A percentile compares a stretch with the other conserved stretches of the same genome.
Conservation (phyloP, 176 grass and related monocot species). For the Puccinellia tenuiflora region DNA sequence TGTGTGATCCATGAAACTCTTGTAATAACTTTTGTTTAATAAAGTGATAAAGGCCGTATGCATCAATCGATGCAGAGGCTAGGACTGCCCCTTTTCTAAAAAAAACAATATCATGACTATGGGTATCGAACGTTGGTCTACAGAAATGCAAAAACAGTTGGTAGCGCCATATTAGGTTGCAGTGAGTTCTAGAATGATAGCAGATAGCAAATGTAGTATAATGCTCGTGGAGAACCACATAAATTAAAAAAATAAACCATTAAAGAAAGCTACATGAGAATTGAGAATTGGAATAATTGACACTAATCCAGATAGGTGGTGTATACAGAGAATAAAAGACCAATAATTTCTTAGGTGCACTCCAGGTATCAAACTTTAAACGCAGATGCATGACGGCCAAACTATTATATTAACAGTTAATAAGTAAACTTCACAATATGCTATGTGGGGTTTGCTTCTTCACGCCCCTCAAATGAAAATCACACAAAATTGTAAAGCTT, state of each 20-base stretch:
- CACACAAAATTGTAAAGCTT: conserved; percentile 2
- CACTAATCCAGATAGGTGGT: not conserved
- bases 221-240: not conserved
- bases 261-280: not conserved
- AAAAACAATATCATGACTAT: not conserved
- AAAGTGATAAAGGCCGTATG: too few relatives aligned
- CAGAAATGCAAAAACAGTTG: too few relatives aligned
- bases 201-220: not conserved
- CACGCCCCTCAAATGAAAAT: not conserved
- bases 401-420: not conserved
- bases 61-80: too few relatives aligned
- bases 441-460: not conserved
- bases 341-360: not conserved
- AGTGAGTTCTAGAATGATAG: not conserved
- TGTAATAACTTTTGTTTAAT: too few relatives aligned
- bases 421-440: not conserved
- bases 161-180: not conserved
- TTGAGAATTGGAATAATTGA: not conserved
- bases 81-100: too few relatives aligned
- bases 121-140: too few relatives aligned
- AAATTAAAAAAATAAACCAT: too few relatives aligned
- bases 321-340: not conserved
- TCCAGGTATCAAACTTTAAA: not conserved
- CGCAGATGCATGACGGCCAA: not conserved
- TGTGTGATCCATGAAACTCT: too few relatives aligned